These are phyloP conservation scores for Kickxella alabastrina DNA, from an alignment of 192 early-diverging fungal species.

Conservation along the genomic window DNA sequence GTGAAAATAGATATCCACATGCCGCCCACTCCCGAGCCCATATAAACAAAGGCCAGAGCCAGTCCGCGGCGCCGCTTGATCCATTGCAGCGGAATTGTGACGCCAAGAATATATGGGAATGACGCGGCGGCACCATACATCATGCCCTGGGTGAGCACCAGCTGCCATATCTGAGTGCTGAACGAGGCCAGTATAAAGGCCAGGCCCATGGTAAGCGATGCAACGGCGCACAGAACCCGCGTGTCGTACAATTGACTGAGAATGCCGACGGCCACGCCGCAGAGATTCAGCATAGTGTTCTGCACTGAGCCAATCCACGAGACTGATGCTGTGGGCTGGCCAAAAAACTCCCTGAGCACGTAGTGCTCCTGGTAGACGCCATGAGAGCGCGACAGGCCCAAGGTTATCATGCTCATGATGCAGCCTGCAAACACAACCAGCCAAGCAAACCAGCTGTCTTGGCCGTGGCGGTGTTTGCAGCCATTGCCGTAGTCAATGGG, in stretches of 20 bases:
- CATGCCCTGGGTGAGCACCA: conserved; percentile 49
- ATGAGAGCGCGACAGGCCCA: conserved; percentile 41
- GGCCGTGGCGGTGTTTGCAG: conserved; percentile 1
- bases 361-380: conserved; percentile 52
- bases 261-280: conserved; percentile 40
- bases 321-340: conserved; percentile 15
- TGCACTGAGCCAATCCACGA: conserved; percentile 51
- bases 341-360: conserved; percentile 25
- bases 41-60: conserved; percentile 31
- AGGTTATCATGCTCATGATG: conserved; percentile 38
- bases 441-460: conserved; percentile 43
- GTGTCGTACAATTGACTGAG: conserved; percentile 32
- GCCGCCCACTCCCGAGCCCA: conserved; percentile 44
- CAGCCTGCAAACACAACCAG: conserved; percentile 35
- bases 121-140: conserved; percentile 39
- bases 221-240: conserved; percentile 21
- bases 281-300: conserved; percentile 41
- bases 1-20: conserved; percentile 43
- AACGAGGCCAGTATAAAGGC: conserved; percentile 50
- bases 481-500: neutral
- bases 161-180: conserved; percentile 51
- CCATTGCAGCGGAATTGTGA: conserved; percentile 44
- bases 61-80: conserved; percentile 27
- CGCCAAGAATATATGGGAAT: conserved; percentile 47
- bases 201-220: conserved; percentile 20